Percentiles rank a stretch among this genome's conserved stretches.
phyloP scores from a whole-genome alignment of 1,284 basidiomycete genomes.

The Ceratobasidium sp. region DNA sequence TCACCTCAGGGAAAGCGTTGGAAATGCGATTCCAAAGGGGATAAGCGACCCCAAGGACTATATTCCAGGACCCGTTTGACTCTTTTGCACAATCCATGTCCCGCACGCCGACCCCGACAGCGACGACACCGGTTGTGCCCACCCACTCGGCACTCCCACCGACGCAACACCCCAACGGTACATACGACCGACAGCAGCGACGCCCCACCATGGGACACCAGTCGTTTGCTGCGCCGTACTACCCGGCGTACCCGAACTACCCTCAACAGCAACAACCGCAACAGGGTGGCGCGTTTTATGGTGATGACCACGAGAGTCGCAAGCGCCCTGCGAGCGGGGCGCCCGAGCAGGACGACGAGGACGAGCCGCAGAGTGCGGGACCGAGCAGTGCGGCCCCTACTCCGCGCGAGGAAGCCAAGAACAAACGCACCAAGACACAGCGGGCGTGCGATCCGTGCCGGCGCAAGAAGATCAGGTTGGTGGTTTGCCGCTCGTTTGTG shows the following conservation, averaged over 20 bases:
- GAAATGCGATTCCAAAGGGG: constrained; percentile 19
- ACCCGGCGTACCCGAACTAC: constrained; percentile 24
- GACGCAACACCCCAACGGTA: not conserved
- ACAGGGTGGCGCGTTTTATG: not conserved
- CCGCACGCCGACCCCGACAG: constrained; percentile 30
- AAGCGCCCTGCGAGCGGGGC: constrained; percentile 35
- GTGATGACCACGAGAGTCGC: constrained; percentile 30
- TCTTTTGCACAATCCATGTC: constrained; percentile 5
- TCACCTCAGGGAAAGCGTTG: constrained; percentile 19
- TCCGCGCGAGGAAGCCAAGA: constrained; percentile 49
- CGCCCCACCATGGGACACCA: not conserved
- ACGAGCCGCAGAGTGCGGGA: constrained; percentile 24
- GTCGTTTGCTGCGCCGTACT: constrained; percentile 24
- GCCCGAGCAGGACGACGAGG: constrained; percentile 31
- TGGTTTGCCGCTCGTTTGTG: constrained; percentile 3
- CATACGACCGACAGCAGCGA: not conserved
- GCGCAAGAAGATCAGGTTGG: constrained; percentile 87
- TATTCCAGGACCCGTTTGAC: not conserved
- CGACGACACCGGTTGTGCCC: constrained; percentile 7
- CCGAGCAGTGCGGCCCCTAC: constrained; percentile 18
- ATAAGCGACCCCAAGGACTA: constrained; percentile 33
- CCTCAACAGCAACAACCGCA: constrained; percentile 11
- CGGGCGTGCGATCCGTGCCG: constrained; percentile 92
- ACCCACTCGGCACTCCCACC: not conserved
- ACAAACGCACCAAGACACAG: constrained; percentile 90